Evolutionary conservation across 2,329 filamentous ascomycete genomes (phyloP), one percentile per base, ranked within the genome.

Genomic region (Aspergillus aculeatus): DNA sequence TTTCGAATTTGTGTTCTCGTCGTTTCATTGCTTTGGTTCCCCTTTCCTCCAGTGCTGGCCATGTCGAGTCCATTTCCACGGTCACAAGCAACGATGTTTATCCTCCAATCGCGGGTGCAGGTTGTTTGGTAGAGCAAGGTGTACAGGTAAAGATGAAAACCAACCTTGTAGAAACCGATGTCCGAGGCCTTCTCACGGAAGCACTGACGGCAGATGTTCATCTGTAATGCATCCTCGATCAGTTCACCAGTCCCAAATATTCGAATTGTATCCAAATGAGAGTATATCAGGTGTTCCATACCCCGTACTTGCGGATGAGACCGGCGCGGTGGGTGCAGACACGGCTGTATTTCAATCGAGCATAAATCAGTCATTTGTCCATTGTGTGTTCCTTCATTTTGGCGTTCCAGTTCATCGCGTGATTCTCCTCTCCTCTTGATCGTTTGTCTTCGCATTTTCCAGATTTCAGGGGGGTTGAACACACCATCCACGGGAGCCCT

Each of bases 241-340:
- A 64, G 61, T 55, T 44, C 64, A 62, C 59, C 47, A 47, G 21
- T 54, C 57, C 50, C 31, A 52, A 21, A 41, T 38, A 59, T 7
- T 38, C 23, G 19, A 26, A 47, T 31, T 54, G 10, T 6, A 26
- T 24, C 16, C 11, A 24, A 38, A 56, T 50, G 29, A 32, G 10
- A 51, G 32, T 38, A 48, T 50, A 35, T 16, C 24, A 11, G 21
- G 24, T 19, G 68, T 57, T 66, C 60, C 73, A 72, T 75, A 77
- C 74, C 77, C 95, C 94, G 85, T 99, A 99, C 86, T 99, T 99
- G 86, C 95, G 93, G 88, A 99, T 96, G 73, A 99, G 89, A 96
- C 95, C 95, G 77, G 95, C 94, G 79, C 87, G 89, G 90, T 99
- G 94, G 79, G 92, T 92, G 91, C 88, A 91, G 78, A 90, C 88